Conservation (phyloP, 1,284 basidiomycete species). For the Irpex lacteus region DNA sequence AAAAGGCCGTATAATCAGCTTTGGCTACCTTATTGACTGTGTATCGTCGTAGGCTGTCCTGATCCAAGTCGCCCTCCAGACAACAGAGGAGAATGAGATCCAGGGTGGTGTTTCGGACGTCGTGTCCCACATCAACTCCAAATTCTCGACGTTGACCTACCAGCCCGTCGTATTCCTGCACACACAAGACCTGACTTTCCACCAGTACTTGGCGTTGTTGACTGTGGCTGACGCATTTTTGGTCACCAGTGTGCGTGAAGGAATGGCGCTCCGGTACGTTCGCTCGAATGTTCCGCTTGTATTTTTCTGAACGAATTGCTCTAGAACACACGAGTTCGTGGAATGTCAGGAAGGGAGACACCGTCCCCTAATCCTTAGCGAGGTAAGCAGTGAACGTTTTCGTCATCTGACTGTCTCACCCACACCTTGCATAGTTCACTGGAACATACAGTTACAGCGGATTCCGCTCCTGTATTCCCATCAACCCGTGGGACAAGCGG, state of each 20-base stretch:
- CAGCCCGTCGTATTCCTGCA: constrained; percentile 88
- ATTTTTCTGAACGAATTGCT: background rate
- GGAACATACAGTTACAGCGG: constrained; percentile 85
- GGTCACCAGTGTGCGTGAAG: constrained; percentile 81
- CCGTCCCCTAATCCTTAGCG: constrained; percentile 74
- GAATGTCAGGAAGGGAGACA: constrained; percentile 74
- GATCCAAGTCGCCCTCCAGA: constrained; percentile 85
- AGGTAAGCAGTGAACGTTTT: constrained; percentile 38
- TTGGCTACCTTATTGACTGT: background rate
- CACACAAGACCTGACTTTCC: constrained; percentile 84
- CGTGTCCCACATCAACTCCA: constrained; percentile 80
- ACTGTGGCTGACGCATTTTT: constrained; percentile 87
- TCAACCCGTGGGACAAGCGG: constrained; percentile 82
- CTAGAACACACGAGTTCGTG: constrained; percentile 78
- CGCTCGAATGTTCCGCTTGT: background rate
- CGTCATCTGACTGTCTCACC: background rate
- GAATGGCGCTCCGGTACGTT: constrained; percentile 71
- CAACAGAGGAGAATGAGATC: constrained; percentile 73
- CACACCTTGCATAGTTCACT: constrained; percentile 56
- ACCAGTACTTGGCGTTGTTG: constrained; percentile 80
- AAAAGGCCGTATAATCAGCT: background rate
- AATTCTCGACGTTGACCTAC: constrained; percentile 81
- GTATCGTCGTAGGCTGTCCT: constrained; percentile 56
- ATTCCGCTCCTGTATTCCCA: constrained; percentile 80
- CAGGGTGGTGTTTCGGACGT: constrained; percentile 75